Evolutionary conservation across 2,329 filamentous ascomycete species (phyloP).

Genomic region (Aspergillus hortae): DNA sequence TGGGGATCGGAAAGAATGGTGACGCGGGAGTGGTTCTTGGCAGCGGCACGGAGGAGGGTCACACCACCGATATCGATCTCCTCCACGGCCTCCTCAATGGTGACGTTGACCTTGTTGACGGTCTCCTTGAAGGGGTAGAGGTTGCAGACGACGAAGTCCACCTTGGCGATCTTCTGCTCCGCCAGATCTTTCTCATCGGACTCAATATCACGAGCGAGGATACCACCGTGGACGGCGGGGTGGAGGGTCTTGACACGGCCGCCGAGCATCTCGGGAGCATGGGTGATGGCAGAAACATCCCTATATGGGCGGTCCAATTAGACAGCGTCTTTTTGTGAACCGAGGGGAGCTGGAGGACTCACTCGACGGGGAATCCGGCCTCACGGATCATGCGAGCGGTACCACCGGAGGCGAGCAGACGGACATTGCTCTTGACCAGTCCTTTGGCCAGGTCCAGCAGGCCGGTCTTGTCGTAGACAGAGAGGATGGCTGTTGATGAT

Average conservation of each 20-base stretch:
- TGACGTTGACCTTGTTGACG: constrained; percentile 93
- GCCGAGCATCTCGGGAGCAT: constrained; percentile 93
- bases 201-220: constrained; percentile 88
- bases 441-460: constrained; percentile 89
- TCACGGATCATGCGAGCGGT: constrained; percentile 96
- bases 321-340: not conserved
- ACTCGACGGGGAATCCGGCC: constrained; percentile 93
- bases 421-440: constrained; percentile 81
- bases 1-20: constrained; percentile 92
- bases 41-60: constrained; percentile 90
- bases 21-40: constrained; percentile 95
- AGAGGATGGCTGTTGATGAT: constrained; percentile 69
- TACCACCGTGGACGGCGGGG: constrained; percentile 79
- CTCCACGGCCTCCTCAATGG: constrained; percentile 92
- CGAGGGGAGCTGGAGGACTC: constrained; percentile 36
- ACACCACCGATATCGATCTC: constrained; percentile 99
- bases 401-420: constrained; percentile 89
- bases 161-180: constrained; percentile 90
- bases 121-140: constrained; percentile 99
- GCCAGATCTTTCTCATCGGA: constrained; percentile 96
- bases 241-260: constrained; percentile 94
- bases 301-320: constrained; percentile 42
- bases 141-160: constrained; percentile 97
- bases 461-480: constrained; percentile 98
- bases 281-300: constrained; percentile 95